Base-by-base conservation (phyloP, 2,329 filamentous ascomycete genomes). In the Zelopaecilomyces penicillatus region DNA sequence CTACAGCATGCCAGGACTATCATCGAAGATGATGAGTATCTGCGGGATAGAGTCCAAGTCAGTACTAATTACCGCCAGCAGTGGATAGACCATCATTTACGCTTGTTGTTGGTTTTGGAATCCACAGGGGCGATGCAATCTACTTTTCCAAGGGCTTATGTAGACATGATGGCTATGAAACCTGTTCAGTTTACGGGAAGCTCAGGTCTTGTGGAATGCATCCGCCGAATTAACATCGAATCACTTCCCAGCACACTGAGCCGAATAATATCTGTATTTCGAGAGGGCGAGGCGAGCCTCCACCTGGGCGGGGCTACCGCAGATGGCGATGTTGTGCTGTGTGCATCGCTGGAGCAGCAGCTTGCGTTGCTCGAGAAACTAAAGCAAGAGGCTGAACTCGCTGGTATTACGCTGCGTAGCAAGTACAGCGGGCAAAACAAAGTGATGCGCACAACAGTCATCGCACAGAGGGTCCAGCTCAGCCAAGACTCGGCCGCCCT, bases 391-490 rank as follows among this genome's bases (percentile, higher is more conserved):
- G 69, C 76, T 11, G 60, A 70, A 38, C 62, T 67, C 37, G 58
- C 67, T 4, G 66, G 70, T 7, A 69, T 67, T 33, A 64, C 71
- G 4, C 71, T 94, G 30, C 80, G 82, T 50, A 94, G 83, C 65
- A 83, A 83, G 59, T 85, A 93, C 61, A 83, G 83, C 54, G 74
- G 83, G 8, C 82, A 83, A 51, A 77, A 76, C 64, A 82, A 80
- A 51, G 80, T 84, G 37, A 65, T 87, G 35, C 75, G 87, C 37
- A 87, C 86, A 1, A 91, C 87, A 0, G 79, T 91, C 30, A 80
- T 91, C 41, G 85, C 85, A 11, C 85, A 91, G 57, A 85, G 86
- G 58, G 85, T 93, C 12, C 82, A 89, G 56, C 71, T 93, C 35
- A 87, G 83, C 64, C 84, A 80, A 50, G 82, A 89, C 59, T 82